A percentile compares a stretch with the other conserved stretches of the same genome.
Conservation (phyloP, 2,329 filamentous ascomycete genomes). For the Aspergillus transmontanensis region DNA sequence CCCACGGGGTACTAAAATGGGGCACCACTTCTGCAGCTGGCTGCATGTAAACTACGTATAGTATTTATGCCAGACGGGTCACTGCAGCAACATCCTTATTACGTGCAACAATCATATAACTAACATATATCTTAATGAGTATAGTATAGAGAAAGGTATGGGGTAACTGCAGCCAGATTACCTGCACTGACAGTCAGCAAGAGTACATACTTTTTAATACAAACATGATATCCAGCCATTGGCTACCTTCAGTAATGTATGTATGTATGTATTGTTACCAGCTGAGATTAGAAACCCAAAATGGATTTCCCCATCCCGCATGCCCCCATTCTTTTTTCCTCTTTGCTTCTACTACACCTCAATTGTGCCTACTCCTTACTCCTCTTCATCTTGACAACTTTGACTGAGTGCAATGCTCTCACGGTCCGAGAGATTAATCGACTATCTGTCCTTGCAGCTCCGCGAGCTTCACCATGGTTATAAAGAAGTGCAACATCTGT, state of each 20-base stretch:
- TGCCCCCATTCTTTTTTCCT: not conserved
- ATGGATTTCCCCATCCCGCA: not conserved
- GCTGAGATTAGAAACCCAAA: not conserved
- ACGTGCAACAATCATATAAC: not conserved
- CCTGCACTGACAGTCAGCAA: not conserved
- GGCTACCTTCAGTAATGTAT: not conserved
- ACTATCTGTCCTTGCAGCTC: slow-evolving; percentile 5
- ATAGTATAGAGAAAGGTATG: not conserved
- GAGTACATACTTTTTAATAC: not conserved
- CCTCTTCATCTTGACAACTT: not conserved
- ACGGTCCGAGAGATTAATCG: not conserved
- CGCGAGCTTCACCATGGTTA: slow-evolving; percentile 38
- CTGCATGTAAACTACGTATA: not conserved
- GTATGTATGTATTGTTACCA: not conserved
- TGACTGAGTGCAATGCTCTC: slow-evolving; percentile 11
- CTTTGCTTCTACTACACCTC: not conserved
- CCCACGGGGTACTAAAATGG: not conserved
- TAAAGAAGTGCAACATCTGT: slow-evolving; percentile 51
- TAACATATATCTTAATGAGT: not conserved
- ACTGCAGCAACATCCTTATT: not conserved
- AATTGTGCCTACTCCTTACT: not conserved
- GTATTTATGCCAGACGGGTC: too few relatives aligned
- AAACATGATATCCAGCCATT: not conserved
- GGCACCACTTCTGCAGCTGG: not conserved
- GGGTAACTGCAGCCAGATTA: too few relatives aligned